Conservation (phyloP, 495 filamentous ascomycete genomes). For the Aspergillus nanangensis region DNA sequence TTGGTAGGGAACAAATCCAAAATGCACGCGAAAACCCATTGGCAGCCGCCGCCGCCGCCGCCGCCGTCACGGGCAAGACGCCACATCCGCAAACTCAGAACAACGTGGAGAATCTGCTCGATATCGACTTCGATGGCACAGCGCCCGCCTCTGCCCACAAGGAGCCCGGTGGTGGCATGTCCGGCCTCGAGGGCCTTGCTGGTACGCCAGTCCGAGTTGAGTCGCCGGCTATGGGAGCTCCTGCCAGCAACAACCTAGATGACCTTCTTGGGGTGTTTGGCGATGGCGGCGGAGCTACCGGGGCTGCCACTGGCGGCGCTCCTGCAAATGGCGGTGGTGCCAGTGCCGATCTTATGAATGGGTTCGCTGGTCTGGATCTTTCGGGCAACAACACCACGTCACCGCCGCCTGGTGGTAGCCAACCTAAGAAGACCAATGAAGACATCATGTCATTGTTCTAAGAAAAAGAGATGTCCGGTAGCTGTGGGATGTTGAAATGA, state of each 20-base stretch:
- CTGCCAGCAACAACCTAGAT: constrained; percentile 67
- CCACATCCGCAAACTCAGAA: constrained; percentile 51
- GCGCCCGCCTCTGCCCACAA: constrained; percentile 85
- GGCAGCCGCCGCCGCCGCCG: constrained; percentile 74
- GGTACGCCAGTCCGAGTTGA: constrained; percentile 78
- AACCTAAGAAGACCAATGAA: constrained; percentile 67
- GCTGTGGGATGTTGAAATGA: background rate
- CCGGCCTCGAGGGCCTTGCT: constrained; percentile 67
- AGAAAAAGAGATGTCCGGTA: background rate
- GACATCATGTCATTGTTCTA: constrained; percentile 91
- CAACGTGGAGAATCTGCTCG: constrained; percentile 91
- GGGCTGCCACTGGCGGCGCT: constrained; percentile 19
- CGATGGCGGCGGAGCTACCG: constrained; percentile 31
- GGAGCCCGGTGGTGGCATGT: constrained; percentile 54
- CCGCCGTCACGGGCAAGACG: constrained; percentile 54
- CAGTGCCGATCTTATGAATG: constrained; percentile 68
- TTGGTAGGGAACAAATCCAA: constrained; percentile 71
- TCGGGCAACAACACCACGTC: constrained; percentile 39
- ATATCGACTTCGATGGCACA: constrained; percentile 96
- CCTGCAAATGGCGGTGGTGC: constrained; percentile 24
- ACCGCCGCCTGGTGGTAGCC: constrained; percentile 18
- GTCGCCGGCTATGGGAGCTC: constrained; percentile 50
- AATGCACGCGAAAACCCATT: constrained; percentile 92
- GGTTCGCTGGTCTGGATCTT: constrained; percentile 77
- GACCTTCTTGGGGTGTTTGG: constrained; percentile 86